Percentiles rank a stretch among this genome's conserved stretches.
phyloP scores from a whole-genome alignment of 2,329 filamentous ascomycete species.

The Epichloe bromicola region DNA sequence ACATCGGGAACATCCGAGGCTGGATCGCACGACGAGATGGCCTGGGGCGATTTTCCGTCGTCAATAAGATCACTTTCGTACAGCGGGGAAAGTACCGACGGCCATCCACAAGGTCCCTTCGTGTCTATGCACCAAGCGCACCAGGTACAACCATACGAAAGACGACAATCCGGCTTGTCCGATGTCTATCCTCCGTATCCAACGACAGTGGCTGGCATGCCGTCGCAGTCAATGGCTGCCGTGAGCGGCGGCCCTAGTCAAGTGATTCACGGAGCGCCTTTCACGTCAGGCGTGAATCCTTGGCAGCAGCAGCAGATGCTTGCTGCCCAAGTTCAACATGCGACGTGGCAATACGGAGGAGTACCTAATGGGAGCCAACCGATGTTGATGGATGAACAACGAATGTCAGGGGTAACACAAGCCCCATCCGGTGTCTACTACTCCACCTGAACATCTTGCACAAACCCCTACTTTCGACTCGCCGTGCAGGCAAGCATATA shows the following conservation, averaged over 20 bases:
- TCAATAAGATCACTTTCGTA: conserved; percentile 35
- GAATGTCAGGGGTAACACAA: conserved; percentile 6
- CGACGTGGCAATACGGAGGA: conserved; percentile 24
- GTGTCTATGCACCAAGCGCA: conserved; percentile 25
- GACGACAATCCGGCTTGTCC: conserved; percentile 27
- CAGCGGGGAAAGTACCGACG: conserved; percentile 26
- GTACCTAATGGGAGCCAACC: conserved; percentile 8
- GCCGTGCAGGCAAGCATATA: background rate
- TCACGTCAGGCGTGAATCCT: conserved; percentile 23
- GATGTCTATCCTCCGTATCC: conserved; percentile 31
- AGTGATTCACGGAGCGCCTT: conserved; percentile 20
- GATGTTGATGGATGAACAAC: conserved; percentile 8
- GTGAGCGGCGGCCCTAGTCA: conserved; percentile 15
- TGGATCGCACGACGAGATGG: conserved; percentile 29
- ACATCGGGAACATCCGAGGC: conserved; percentile 23
- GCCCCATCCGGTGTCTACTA: conserved; percentile 10
- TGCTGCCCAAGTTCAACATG: conserved; percentile 6
- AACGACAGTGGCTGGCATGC: conserved; percentile 24
- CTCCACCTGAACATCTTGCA: conserved; percentile 5
- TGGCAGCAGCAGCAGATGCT: conserved; percentile 25
- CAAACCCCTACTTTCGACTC: background rate
- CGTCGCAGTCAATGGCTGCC: conserved; percentile 20
- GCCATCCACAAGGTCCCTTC: conserved; percentile 25
- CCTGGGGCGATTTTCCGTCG: conserved; percentile 31
- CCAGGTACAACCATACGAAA: conserved; percentile 28